phyloP scores from a whole-genome alignment of 257 asterid species.

The Pogostemon cablin region DNA sequence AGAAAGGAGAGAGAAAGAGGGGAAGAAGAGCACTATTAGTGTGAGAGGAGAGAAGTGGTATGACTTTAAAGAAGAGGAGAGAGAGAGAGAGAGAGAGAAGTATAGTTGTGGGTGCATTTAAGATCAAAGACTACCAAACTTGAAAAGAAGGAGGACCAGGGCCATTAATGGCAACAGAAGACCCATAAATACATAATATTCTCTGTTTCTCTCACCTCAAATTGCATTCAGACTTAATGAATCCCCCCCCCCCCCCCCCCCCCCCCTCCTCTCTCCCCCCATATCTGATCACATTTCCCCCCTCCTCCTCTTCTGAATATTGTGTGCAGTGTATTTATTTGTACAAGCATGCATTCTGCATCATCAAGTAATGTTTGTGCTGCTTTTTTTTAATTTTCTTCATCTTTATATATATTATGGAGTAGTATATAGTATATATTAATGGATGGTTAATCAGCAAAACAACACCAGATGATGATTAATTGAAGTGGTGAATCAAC shows the following conservation, averaged over 20 bases:
- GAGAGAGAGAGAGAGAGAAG: conserved; percentile 19
- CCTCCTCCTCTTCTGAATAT: not conserved
- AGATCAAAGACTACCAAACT: conserved; percentile 42
- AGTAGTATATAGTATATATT: not conserved
- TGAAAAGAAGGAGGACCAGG: conserved; percentile 41
- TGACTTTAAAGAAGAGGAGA: conserved; percentile 34
- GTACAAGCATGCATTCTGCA: conserved; percentile 36
- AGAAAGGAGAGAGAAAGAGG: conserved; percentile 10
- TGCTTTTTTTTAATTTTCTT: conserved; percentile 14
- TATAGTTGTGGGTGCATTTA: conserved; percentile 42
- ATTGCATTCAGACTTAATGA: conserved; percentile 32
- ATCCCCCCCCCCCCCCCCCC: conserved; percentile 12
- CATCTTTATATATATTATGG: too few relatives aligned
- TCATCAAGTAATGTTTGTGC: conserved; percentile 29
- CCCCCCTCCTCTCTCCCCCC: conserved; percentile 15
- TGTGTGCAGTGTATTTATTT: conserved; percentile 37
- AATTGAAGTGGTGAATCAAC: too few relatives aligned
- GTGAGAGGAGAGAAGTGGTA: conserved; percentile 29
- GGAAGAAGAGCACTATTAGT: not conserved
- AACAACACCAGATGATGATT: too few relatives aligned
- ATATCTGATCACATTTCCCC: too few relatives aligned
- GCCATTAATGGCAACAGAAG: conserved; percentile 48
- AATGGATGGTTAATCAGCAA: not conserved
- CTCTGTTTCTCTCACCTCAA: conserved; percentile 35
- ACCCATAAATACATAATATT: conserved; percentile 43